Evolutionary conservation across 140 eudicot species (phyloP), one percentile per base, ranked within the genome.

Genomic region (Senecio squalidus): DNA sequence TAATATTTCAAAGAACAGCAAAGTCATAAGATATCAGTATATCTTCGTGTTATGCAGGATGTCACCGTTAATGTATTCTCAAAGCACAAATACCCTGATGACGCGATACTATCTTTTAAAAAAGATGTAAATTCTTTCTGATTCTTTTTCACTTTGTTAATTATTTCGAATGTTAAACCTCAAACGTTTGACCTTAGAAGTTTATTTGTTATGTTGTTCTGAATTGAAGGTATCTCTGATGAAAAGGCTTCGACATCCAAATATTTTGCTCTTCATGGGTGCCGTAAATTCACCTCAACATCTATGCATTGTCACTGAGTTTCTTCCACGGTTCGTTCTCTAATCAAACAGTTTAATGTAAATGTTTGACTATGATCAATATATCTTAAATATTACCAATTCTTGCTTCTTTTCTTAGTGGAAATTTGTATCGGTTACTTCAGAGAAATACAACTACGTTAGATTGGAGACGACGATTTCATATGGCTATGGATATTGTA

Each of bases 161-260:
- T 30, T 6, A 4, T 30, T n/a, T 30, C 9, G 36, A 30, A 30
- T 0, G 36, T n/a, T n/a, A n/a, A n/a, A n/a, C 9, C 1, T 30
- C 36, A 1, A 30, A 30, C n/a, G n/a, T n/a, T 4, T 30, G 36
- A 1, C 36, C 5, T 30, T 30, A 4, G 36, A 30, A 4, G 0
- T 9, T 30, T 30, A 4, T 30, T 30, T 6, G 5, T 1, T 48
- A 21, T 52, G 23, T 8, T 27, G 9, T 23, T 22, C 21, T 10
- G n/a, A 21, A 9, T 52, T 52, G 38, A 52, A 52, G 58, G 20
- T 27, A 25, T 52, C 34, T 23, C 79, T 90, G 47, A 85, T 89
- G 97, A 89, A 80, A 83, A 79, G 84, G 60, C 93, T 89, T 36
- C 78, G 89, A 66, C 95, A 89, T 81, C 97, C 97, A 30, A 82